phyloP scores from a whole-genome alignment of 2,329 filamentous ascomycete species.

The Botrytis medusae region DNA sequence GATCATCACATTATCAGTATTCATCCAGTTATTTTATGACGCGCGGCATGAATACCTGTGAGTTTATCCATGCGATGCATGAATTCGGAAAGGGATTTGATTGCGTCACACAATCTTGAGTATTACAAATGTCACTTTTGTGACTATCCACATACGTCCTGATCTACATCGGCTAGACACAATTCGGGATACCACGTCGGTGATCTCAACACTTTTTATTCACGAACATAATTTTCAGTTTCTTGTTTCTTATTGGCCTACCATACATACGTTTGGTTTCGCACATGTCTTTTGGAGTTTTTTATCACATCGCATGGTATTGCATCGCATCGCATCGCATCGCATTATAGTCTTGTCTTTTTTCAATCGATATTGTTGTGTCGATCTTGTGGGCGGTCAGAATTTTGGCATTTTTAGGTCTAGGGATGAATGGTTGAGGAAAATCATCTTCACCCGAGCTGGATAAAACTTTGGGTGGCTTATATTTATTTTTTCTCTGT shows the following conservation, averaged over 20 bases:
- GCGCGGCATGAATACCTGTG: neutral
- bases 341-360: neutral
- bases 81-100: neutral
- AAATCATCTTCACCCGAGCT: neutral
- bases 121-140: neutral
- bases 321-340: neutral
- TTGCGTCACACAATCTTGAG: neutral
- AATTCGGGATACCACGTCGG: slow-evolving; percentile 5
- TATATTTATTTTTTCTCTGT: neutral
- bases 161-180: neutral
- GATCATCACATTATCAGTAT: neutral
- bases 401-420: neutral
- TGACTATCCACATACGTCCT: neutral
- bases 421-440: no score
- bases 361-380: neutral
- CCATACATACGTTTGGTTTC: no score
- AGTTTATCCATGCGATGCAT: neutral
- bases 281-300: neutral
- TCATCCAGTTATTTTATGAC: slow-evolving; percentile 2
- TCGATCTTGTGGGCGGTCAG: neutral
- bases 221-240: neutral
- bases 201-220: neutral
- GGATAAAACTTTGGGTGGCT: neutral
- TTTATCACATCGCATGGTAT: neutral
- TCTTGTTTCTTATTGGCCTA: neutral